Evolutionary conservation across 305 asterid species (phyloP).

Genomic region (Striga hermonthica): DNA sequence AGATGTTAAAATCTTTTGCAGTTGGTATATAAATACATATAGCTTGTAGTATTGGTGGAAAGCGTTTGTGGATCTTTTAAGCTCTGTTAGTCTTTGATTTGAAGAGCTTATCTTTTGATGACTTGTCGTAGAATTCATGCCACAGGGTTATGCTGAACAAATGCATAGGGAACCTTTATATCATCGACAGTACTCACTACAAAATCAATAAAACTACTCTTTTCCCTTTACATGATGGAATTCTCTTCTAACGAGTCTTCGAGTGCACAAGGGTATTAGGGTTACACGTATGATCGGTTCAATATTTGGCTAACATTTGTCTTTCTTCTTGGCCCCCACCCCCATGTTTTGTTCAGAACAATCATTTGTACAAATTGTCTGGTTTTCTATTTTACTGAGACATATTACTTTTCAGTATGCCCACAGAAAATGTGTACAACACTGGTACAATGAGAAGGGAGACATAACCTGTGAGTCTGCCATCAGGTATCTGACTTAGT

Average conservation of each 20-base stretch:
- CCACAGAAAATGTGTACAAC: constrained; percentile 94
- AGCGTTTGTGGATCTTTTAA: neutral
- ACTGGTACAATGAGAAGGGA: constrained; percentile 99
- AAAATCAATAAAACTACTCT: no score
- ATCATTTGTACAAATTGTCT: constrained; percentile 7
- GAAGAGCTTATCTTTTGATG: constrained; percentile 1
- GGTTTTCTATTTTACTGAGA: constrained; percentile 29
- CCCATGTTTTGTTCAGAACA: neutral
- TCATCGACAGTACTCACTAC: neutral
- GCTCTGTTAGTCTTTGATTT: neutral
- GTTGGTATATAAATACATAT: neutral
- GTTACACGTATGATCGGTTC: constrained; percentile 18
- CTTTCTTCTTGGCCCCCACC: neutral
- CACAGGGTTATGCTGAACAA: neutral
- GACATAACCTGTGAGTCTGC: constrained; percentile 92
- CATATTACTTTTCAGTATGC: constrained; percentile 67
- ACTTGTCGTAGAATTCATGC: neutral
- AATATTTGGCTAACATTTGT: neutral
- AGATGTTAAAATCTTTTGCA: neutral
- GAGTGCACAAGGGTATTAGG: no score
- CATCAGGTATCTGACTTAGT: constrained; percentile 64
- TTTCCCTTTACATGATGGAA: no score
- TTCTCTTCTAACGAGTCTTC: no score
- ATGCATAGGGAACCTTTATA: neutral
- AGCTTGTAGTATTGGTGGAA: neutral